These are phyloP conservation scores for Trichosporon sp. DNA, from an alignment of 1,284 basidiomycete species.

Conservation along the genomic window DNA sequence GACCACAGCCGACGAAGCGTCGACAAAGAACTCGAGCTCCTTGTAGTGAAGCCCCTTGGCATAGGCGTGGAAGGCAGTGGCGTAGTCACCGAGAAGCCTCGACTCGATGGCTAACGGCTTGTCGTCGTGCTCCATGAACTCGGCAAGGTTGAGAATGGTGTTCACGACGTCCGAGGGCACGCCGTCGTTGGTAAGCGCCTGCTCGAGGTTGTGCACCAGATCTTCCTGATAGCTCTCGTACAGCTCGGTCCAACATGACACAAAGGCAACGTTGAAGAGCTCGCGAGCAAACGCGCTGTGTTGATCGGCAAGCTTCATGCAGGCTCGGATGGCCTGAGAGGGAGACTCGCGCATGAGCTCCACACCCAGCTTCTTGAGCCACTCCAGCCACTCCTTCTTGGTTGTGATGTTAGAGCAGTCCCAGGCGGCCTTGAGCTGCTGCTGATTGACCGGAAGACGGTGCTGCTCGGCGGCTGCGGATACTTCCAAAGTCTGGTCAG, in stretches of 20 bases:
- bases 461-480: conserved; percentile 59
- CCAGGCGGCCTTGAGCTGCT: conserved; percentile 96
- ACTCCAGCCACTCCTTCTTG: conserved; percentile 89
- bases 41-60: conserved; percentile 99
- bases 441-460: conserved; percentile 93
- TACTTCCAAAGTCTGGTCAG: conserved; percentile 24
- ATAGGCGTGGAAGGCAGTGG: conserved; percentile 89
- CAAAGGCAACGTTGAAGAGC: conserved; percentile 95
- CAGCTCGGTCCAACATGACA: conserved; percentile 95
- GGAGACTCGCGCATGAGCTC: conserved; percentile 99
- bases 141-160: conserved; percentile 87
- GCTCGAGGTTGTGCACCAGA: conserved; percentile 83
- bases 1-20: conserved; percentile 65
- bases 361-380: conserved; percentile 88
- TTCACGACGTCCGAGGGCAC: conserved; percentile 91
- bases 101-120: conserved; percentile 93
- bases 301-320: conserved; percentile 86
- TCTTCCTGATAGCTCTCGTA: conserved; percentile 98
- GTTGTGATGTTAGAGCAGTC: conserved; percentile 75
- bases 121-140: conserved; percentile 99
- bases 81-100: conserved; percentile 83
- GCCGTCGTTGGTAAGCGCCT: conserved; percentile 71
- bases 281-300: conserved; percentile 89
- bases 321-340: conserved; percentile 92
- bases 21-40: conserved; percentile 93